Evolutionary conservation across 768 basidiomycete species (phyloP).

Genomic region (Mycena floridula): DNA sequence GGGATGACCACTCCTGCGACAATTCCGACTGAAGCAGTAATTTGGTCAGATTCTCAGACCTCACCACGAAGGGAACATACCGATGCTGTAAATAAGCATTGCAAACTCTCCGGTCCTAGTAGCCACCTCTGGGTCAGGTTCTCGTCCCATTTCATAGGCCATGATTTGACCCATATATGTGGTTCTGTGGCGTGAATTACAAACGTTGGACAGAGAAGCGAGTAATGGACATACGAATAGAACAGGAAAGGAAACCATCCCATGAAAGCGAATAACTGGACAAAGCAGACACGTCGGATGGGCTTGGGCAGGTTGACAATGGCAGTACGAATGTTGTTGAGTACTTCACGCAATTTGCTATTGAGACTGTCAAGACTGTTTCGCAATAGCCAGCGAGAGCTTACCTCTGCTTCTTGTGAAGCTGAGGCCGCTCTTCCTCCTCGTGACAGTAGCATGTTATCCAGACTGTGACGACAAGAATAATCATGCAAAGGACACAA

Average conservation of each 20-base stretch:
- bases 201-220: not conserved
- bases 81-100: conserved; percentile 85
- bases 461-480: conserved; percentile 77
- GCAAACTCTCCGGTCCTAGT: conserved; percentile 84
- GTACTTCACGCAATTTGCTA: conserved; percentile 64
- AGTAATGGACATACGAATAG: conserved; percentile 54
- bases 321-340: conserved; percentile 72
- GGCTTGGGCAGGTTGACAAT: conserved; percentile 74
- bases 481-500: conserved; percentile 76
- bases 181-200: conserved; percentile 44
- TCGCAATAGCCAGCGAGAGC: conserved; percentile 6
- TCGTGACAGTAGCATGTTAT: conserved; percentile 84
- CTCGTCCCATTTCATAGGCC: conserved; percentile 67
- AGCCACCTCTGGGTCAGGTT: conserved; percentile 80
- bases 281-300: conserved; percentile 84
- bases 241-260: conserved; percentile 98
- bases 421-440: conserved; percentile 60
- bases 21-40: conserved; percentile 62
- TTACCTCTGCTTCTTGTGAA: conserved; percentile 36
- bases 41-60: not conserved
- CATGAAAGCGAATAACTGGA: conserved; percentile 95
- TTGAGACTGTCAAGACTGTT: conserved; percentile 8
- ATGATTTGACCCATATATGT: conserved; percentile 94
- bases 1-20: conserved; percentile 78
- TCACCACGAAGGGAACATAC: conserved; percentile 42